Percentiles rank a stretch among this genome's conserved stretches.
These are phyloP conservation scores for Coniella vitis DNA, from an alignment of 2,329 filamentous ascomycete genomes.

Conservation along the genomic window DNA sequence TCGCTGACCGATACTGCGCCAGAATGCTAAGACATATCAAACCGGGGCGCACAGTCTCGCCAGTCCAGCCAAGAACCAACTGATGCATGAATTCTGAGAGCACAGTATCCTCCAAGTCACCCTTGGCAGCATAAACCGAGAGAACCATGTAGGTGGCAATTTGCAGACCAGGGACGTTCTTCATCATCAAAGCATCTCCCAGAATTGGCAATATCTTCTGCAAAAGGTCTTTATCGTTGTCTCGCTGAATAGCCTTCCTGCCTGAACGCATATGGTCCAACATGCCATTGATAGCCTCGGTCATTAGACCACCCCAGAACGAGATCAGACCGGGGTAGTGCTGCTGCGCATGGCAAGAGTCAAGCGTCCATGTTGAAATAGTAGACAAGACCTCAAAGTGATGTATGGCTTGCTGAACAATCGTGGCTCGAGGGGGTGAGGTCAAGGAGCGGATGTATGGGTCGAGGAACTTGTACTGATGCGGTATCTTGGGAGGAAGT, in stretches of 20 bases:
- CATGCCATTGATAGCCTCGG: conserved; percentile 78
- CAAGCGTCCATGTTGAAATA: conserved; percentile 73
- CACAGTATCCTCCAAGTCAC: conserved; percentile 68
- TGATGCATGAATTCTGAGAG: conserved; percentile 89
- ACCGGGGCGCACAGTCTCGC: conserved; percentile 64
- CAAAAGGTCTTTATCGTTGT: conserved; percentile 75
- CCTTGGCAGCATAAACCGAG: conserved; percentile 78
- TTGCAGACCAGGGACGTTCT: conserved; percentile 69
- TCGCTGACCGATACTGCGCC: conserved; percentile 68
- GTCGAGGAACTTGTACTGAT: conserved; percentile 73
- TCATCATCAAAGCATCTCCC: conserved; percentile 69
- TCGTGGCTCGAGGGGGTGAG: conserved; percentile 68
- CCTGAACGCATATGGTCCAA: conserved; percentile 73
- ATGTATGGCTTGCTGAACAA: conserved; percentile 78
- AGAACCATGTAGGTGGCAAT: conserved; percentile 89
- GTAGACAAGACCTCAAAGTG: conserved; percentile 68
- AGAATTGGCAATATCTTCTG: conserved; percentile 61
- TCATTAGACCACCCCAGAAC: conserved; percentile 86
- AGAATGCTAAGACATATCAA: conserved; percentile 76
- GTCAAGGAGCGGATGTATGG: conserved; percentile 78
- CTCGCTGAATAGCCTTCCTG: conserved; percentile 65
- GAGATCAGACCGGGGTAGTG: conserved; percentile 73
- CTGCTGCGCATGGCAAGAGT: conserved; percentile 62
- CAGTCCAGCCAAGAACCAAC: conserved; percentile 68
- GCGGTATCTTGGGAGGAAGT: conserved; percentile 66